Evolutionary conservation across 768 basidiomycete genomes (phyloP).

Genomic region (Mycena crocata): DNA sequence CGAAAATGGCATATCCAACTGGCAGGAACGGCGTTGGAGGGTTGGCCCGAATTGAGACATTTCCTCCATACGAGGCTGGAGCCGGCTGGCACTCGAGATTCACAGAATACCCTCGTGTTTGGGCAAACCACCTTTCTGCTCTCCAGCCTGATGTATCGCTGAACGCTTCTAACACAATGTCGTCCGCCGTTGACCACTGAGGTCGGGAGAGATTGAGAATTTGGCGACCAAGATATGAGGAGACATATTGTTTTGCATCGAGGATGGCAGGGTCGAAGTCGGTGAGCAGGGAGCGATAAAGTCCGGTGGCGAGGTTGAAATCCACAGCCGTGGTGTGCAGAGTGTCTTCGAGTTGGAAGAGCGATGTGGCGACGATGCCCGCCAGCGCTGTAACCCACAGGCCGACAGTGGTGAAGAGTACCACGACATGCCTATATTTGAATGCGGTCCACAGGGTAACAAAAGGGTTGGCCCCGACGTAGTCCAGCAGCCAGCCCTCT

Average conservation of each 20-base stretch:
- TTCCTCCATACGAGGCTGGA: slow-evolving; percentile 11
- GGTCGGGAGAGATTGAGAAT: slow-evolving; percentile 5
- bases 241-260: not conserved
- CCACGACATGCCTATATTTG: slow-evolving; percentile 9
- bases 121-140: not conserved
- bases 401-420: slow-evolving; percentile 17
- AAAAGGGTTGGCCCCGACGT: slow-evolving; percentile 6
- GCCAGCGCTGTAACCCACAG: slow-evolving; percentile 20
- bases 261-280: not conserved
- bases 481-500: slow-evolving; percentile 19
- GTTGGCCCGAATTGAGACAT: not conserved
- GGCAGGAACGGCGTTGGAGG: not conserved
- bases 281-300: not conserved
- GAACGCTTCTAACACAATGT: slow-evolving; percentile 21
- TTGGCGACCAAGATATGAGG: slow-evolving; percentile 21
- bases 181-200: slow-evolving; percentile 17
- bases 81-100: slow-evolving; percentile 6
- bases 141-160: not conserved
- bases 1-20: not conserved
- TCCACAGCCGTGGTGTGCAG: not conserved
- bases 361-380: slow-evolving; percentile 22
- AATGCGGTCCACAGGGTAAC: not conserved
- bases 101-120: slow-evolving; percentile 20
- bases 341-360: slow-evolving; percentile 11
- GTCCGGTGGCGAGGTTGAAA: not conserved